Evolutionary conservation across 345 rosid genomes (phyloP).

Genomic region (Iberis pinnata): DNA sequence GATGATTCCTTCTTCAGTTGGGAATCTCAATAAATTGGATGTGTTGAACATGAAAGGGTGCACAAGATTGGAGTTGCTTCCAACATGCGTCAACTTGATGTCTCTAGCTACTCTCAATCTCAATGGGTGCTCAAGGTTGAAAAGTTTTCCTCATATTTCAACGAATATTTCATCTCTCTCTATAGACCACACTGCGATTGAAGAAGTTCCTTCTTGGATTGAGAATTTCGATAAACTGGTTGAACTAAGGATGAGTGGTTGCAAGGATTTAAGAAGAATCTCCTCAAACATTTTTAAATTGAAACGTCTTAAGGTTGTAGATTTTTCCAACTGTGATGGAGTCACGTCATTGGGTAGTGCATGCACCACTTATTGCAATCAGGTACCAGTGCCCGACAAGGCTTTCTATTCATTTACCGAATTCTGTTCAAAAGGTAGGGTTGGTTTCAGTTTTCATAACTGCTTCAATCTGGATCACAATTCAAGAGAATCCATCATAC

Average conservation of each 20-base stretch:
- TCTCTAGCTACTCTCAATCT: not conserved
- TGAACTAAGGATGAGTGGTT: not conserved
- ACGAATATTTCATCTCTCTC: not conserved
- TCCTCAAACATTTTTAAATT: not conserved
- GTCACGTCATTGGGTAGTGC: no score
- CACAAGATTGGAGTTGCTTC: not conserved
- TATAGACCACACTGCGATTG: not conserved
- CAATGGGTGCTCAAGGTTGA: not conserved
- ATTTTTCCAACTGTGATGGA: not conserved
- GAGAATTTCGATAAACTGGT: not conserved
- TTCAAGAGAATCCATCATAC: no score
- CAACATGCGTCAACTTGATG: not conserved
- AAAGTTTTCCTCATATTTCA: not conserved
- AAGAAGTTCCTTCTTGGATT: constrained; percentile 6
- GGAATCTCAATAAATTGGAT: not conserved
- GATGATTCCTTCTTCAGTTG: not conserved
- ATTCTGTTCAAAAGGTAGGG: no score
- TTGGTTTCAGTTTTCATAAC: no score
- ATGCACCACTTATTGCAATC: no score
- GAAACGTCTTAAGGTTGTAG: not conserved
- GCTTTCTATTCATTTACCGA: no score
- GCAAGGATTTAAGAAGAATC: not conserved
- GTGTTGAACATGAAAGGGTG: not conserved
- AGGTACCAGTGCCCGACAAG: no score
- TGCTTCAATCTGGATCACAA: no score